Evolutionary conservation across 805 yeast species (phyloP).

Genomic region (Metschnikowia henanensis): DNA sequence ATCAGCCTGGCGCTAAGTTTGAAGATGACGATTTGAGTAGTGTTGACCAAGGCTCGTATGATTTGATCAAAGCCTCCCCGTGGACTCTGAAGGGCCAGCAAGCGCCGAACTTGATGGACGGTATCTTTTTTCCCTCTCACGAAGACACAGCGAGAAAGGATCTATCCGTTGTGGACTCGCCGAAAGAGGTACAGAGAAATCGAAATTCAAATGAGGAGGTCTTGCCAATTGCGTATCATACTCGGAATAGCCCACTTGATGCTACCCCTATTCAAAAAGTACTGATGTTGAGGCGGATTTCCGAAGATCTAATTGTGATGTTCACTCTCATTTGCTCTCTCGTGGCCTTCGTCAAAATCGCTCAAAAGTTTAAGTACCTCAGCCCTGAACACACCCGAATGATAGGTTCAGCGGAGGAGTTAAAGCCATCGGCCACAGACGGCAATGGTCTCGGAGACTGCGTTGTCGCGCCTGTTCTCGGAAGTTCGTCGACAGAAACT

Average conservation of each 20-base stretch:
- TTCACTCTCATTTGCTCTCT: slow-evolving; percentile 35
- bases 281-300: slow-evolving; percentile 28
- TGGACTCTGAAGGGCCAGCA: slow-evolving; percentile 1
- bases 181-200: slow-evolving; percentile 7
- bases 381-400: slow-evolving; percentile 3
- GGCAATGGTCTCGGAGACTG: not conserved
- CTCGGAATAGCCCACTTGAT: slow-evolving; percentile 1
- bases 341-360: slow-evolving; percentile 30
- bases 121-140: slow-evolving; percentile 32
- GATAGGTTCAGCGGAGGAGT: not conserved
- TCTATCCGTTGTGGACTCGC: slow-evolving; percentile 8
- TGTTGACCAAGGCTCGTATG: slow-evolving; percentile 24
- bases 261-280: slow-evolving; percentile 5
- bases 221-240: slow-evolving; percentile 11
- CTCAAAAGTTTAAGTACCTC: slow-evolving; percentile 11
- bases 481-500: not conserved
- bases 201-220: slow-evolving; percentile 1
- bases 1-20: slow-evolving; percentile 38
- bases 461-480: not conserved
- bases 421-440: not conserved
- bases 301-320: slow-evolving; percentile 53
- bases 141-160: slow-evolving; percentile 1
- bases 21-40: slow-evolving; percentile 18
- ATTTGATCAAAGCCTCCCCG: not conserved
- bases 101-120: slow-evolving; percentile 34